A percentile compares a stretch with the other conserved stretches of the same genome.
Conservation (phyloP, 257 asterid species). For the Forsythia viridissima region DNA sequence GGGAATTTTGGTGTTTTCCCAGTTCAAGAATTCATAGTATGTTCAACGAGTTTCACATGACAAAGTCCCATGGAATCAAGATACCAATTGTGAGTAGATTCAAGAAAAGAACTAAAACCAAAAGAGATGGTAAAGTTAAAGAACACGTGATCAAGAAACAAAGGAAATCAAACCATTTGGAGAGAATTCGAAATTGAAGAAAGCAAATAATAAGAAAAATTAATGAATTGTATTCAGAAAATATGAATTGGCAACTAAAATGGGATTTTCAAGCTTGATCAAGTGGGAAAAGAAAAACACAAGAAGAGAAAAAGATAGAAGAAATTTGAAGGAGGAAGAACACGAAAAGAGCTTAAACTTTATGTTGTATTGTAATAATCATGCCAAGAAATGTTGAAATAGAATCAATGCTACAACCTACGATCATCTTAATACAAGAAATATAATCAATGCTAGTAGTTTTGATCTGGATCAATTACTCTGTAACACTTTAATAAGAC, state of each 20-base stretch:
- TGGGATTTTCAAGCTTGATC: no score
- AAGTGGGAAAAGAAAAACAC: slow-evolving; percentile 23
- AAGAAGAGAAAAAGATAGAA: background rate
- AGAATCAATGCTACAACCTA: no score
- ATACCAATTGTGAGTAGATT: slow-evolving; percentile 22
- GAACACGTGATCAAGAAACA: background rate
- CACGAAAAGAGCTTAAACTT: slow-evolving; percentile 27
- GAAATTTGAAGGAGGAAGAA: background rate
- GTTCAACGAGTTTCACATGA: slow-evolving; percentile 53
- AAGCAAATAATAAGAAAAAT: no score
- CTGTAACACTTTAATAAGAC: no score
- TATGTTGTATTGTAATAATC: slow-evolving; percentile 30
- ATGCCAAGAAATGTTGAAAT: slow-evolving; percentile 16
- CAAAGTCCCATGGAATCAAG: slow-evolving; percentile 53
- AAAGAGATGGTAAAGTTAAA: background rate
- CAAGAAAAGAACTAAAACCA: background rate
- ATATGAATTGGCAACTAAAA: no score
- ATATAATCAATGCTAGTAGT: no score
- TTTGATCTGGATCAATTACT: no score
- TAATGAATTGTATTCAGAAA: no score
- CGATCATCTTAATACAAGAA: no score
- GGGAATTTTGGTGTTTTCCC: slow-evolving; percentile 51
- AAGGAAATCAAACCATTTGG: background rate
- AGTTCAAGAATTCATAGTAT: slow-evolving; percentile 29
- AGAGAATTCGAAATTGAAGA: background rate